A percentile compares a stretch with the other conserved stretches of the same genome.
These are phyloP conservation scores for Populus tremula DNA, from an alignment of 345 rosid genomes.

Conservation along the genomic window DNA sequence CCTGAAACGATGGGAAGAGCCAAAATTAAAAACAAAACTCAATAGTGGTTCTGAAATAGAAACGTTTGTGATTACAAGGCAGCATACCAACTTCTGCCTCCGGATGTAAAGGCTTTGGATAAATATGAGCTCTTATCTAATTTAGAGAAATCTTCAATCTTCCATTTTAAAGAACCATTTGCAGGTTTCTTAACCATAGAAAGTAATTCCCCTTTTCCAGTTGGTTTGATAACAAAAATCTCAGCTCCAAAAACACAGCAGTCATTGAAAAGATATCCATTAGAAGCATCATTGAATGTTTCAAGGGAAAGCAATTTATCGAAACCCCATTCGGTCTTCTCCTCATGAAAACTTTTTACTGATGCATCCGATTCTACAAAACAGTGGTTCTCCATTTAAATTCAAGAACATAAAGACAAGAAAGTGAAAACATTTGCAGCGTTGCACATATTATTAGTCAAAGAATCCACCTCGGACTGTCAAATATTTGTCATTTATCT, in stretches of 20 bases:
- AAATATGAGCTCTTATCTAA: not conserved
- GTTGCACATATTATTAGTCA: too few relatives aligned
- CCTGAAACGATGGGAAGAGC: not conserved
- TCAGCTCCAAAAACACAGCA: not conserved
- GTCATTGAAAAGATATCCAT: constrained; percentile 3
- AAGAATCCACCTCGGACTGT: not conserved
- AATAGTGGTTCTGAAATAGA: too few relatives aligned
- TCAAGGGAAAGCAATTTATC: not conserved
- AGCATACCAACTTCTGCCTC: not conserved
- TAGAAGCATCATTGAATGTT: not conserved
- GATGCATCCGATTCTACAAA: not conserved
- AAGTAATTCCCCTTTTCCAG: not conserved
- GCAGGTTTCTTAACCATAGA: not conserved
- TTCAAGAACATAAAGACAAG: too few relatives aligned
- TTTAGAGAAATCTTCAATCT: not conserved
- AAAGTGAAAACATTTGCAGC: too few relatives aligned
- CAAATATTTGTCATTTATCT: not conserved
- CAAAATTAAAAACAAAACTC: too few relatives aligned
- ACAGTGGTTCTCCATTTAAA: too few relatives aligned
- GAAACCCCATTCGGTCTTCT: not conserved
- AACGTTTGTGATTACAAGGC: too few relatives aligned
- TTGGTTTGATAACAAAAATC: not conserved
- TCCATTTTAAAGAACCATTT: not conserved
- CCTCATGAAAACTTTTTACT: not conserved
- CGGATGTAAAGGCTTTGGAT: not conserved